phyloP scores from a whole-genome alignment of 495 filamentous ascomycete species.

The Penicillium flavigenum region DNA sequence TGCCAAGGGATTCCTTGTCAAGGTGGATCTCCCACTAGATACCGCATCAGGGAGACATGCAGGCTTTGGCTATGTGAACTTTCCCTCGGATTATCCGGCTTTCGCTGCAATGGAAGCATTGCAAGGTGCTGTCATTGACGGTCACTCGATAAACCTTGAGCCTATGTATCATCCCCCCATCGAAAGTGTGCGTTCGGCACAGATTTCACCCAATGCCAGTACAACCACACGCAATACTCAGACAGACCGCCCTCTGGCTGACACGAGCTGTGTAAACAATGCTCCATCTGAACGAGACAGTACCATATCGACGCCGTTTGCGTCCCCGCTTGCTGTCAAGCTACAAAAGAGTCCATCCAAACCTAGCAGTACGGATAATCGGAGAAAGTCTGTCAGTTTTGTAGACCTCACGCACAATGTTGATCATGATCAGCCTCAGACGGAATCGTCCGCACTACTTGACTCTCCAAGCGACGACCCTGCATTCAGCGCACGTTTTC shows the following conservation, averaged over 20 bases:
- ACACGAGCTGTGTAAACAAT: not conserved
- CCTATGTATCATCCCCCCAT: conserved; percentile 55
- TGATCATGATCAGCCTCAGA: not conserved
- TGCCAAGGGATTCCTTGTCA: conserved; percentile 65
- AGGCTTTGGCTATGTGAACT: conserved; percentile 90
- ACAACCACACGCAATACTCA: not conserved
- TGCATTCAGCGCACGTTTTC: conserved; percentile 31
- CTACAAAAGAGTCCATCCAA: not conserved
- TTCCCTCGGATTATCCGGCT: conserved; percentile 73
- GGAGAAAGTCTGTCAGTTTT: conserved; percentile 26
- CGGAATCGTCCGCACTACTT: conserved; percentile 16
- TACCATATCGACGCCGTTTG: not conserved
- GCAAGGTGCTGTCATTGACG: conserved; percentile 73
- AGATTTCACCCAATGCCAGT: conserved; percentile 2
- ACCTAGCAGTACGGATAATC: conserved; percentile 2
- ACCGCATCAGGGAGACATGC: conserved; percentile 75
- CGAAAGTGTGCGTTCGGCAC: conserved; percentile 14
- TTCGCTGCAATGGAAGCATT: conserved; percentile 69
- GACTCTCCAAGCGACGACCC: conserved; percentile 25
- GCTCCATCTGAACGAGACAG: not conserved
- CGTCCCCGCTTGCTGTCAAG: not conserved
- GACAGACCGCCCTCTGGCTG: not conserved
- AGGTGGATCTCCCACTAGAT: conserved; percentile 84
- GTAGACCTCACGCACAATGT: conserved; percentile 4
- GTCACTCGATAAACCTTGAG: conserved; percentile 84